Base-by-base conservation (phyloP, 2,329 filamentous ascomycete species). In the Monosporascus ibericus region DNA sequence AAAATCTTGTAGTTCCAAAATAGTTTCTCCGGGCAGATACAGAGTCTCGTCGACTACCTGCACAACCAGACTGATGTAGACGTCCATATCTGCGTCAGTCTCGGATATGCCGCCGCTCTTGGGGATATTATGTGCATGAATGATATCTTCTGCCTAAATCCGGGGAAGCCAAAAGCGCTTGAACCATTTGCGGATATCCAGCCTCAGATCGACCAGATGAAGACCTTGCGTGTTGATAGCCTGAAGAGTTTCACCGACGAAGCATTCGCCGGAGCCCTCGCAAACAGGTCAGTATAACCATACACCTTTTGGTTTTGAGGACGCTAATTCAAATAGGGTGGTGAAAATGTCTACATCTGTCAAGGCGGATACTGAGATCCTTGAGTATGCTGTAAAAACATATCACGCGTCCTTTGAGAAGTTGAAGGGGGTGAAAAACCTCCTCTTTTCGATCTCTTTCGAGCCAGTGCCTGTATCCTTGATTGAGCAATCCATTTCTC, bases 1-100 rank as follows among this genome's bases (percentile, higher is more conserved):
- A 57, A 52, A n/a, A 2, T 60, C 44, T 60, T 53, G 47, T 60
- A 60, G 37, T 59, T 58, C 44, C 50, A 44, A 11, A 53, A 51
- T 15, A 58, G 52, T 15, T 54, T 58, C 38, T 40, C 51, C 18
- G 47, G 42, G 1, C 58, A 60, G 47, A 52, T 58, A 24, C 25
- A 58, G 11, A 49, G 18, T 44, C 48, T 59, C 18, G 53, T 55
- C 11, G 30, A 51, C 14, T 47, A 59, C 5, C 50, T 59, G 3
- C 42, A 52, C 8, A n/a, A 34, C 8, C 53, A 53, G 18, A 46
- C 53, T 6, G 46, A 51, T 27, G n/a, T 6, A 1, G 48, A 55
- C 3, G 37, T 54, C 22, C 57, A 57, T 48, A 52, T 59, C 17
- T 51, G 48, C 27, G 11, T 59, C 36, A 59, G 57, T 38, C 30